A percentile compares a stretch with the other conserved stretches of the same genome.
phyloP scores from a whole-genome alignment of 75 land plant species.

The Cunninghamia lanceolata region DNA sequence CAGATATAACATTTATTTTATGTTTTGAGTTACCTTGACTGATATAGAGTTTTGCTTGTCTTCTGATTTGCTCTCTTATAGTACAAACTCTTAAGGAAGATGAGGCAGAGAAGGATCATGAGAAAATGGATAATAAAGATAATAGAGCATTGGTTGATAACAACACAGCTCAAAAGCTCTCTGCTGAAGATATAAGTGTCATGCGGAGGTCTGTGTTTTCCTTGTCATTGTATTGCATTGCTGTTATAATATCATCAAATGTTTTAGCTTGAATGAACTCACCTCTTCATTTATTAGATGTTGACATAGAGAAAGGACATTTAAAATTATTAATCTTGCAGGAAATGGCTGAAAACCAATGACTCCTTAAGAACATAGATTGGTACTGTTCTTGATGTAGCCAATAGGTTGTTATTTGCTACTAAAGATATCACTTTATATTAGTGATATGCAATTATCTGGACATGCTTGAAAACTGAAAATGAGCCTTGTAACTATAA shows the following conservation, averaged over 20 bases:
- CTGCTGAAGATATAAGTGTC: conserved; percentile 78
- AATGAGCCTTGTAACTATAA: neutral
- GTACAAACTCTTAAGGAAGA: conserved; percentile 17
- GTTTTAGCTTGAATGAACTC: neutral
- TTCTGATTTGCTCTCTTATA: neutral
- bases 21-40: neutral
- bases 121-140: conserved; percentile 42
- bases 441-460: neutral
- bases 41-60: conserved; percentile 1
- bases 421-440: neutral
- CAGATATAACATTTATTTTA: neutral
- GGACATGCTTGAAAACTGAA: neutral
- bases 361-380: neutral
- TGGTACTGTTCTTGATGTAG: neutral
- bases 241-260: neutral
- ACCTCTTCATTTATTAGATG: neutral
- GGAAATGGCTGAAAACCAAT: neutral
- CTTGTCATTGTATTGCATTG: neutral
- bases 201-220: conserved; percentile 66
- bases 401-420: neutral
- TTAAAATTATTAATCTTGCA: neutral
- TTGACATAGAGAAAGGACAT: neutral
- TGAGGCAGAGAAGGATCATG: conserved; percentile 20
- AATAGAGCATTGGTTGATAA: conserved; percentile 79
- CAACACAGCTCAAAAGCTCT: conserved; percentile 86